Conservation (phyloP, 202 grass and related monocot species). For the Dendrocalamus latiflorus region DNA sequence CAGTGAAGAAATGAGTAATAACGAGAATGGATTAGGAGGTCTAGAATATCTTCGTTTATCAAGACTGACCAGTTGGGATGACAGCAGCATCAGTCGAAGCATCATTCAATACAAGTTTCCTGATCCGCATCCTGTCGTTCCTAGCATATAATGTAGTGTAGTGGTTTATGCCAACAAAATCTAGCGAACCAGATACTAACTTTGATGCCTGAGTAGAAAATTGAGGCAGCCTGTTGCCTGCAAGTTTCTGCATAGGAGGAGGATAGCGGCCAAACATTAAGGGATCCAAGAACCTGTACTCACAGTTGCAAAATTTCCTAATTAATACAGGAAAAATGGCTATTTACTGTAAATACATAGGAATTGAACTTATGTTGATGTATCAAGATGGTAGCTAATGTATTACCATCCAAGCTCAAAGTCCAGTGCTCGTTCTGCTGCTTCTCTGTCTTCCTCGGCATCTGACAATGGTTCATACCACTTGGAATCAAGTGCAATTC, state of each 20-base stretch:
- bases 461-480: constrained; percentile 88
- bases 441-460: constrained; percentile 63
- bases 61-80: constrained; percentile 63
- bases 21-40: background rate
- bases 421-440: constrained; percentile 83
- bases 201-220: constrained; percentile 61
- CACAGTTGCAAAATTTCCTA: constrained; percentile 27
- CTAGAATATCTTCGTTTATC: background rate
- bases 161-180: constrained; percentile 98
- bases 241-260: constrained; percentile 74
- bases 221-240: constrained; percentile 58
- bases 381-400: constrained; percentile 12
- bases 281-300: constrained; percentile 87
- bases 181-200: constrained; percentile 55
- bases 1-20: constrained; percentile 29
- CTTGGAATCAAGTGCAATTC: constrained; percentile 83
- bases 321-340: constrained; percentile 8
- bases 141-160: constrained; percentile 89
- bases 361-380: background rate
- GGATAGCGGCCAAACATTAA: constrained; percentile 89
- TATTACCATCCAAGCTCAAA: constrained; percentile 95
- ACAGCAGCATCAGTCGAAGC: constrained; percentile 58
- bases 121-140: constrained; percentile 67
- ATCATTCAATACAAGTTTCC: constrained; percentile 79
- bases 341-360: constrained; percentile 19